phyloP scores from a whole-genome alignment of 2,329 filamentous ascomycete genomes.

The Cucurbitaria berberidis region DNA sequence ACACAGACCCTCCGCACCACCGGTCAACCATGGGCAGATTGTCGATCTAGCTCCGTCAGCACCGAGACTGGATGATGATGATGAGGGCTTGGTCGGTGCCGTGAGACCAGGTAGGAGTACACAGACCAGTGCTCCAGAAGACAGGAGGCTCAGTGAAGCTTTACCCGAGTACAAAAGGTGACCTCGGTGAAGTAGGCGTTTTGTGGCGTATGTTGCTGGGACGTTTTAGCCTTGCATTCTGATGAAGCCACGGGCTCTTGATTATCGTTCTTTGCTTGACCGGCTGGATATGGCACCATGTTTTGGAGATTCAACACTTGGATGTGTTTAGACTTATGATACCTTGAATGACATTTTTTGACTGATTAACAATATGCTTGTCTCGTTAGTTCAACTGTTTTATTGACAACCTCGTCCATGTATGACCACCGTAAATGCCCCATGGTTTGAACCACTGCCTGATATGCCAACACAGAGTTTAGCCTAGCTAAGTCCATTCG shows the following conservation, averaged over 20 bases:
- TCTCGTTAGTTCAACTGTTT: no score
- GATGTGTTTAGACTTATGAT: slow-evolving; percentile 9
- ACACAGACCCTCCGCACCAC: slow-evolving; percentile 26
- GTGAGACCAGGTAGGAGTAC: slow-evolving; percentile 28
- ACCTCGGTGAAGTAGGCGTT: slow-evolving; percentile 7
- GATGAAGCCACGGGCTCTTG: neutral
- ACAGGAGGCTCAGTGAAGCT: slow-evolving; percentile 30
- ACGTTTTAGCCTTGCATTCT: neutral
- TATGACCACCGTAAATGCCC: neutral
- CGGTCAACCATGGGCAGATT: slow-evolving; percentile 13
- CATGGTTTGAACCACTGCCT: neutral
- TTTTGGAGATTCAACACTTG: neutral
- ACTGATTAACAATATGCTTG: no score
- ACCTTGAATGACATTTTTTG: slow-evolving; percentile 6
- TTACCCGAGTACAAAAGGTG: slow-evolving; percentile 42
- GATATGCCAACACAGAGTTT: neutral
- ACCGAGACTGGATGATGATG: slow-evolving; percentile 42
- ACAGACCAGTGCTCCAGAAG: slow-evolving; percentile 1
- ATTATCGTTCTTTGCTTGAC: neutral
- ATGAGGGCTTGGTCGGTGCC: slow-evolving; percentile 40
- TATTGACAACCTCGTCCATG: neutral
- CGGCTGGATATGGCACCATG: neutral
- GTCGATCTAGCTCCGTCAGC: slow-evolving; percentile 35
- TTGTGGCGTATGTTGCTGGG: slow-evolving; percentile 1
- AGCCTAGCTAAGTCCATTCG: neutral